Evolutionary conservation across 2,329 filamentous ascomycete genomes (phyloP).

Genomic region (Proliferodiscus dingleyae): DNA sequence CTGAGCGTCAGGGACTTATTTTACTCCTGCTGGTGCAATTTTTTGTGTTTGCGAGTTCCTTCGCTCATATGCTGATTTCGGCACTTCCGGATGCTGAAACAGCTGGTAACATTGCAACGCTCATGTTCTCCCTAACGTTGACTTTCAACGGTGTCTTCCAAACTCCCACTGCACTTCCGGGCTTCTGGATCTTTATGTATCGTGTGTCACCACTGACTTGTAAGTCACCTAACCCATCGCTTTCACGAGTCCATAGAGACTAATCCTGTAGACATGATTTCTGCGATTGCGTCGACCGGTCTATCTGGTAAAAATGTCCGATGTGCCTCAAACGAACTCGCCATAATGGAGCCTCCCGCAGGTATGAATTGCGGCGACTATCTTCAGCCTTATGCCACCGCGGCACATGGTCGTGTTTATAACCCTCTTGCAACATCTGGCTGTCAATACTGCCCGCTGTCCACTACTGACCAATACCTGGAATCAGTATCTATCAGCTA

Average conservation of each 20-base stretch:
- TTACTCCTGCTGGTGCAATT: slow-evolving; percentile 73
- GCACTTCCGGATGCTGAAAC: slow-evolving; percentile 70
- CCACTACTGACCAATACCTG: slow-evolving; percentile 47
- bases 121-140: slow-evolving; percentile 67
- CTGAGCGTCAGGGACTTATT: slow-evolving; percentile 69
- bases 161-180: slow-evolving; percentile 54
- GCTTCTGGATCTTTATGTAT: slow-evolving; percentile 85
- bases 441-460: slow-evolving; percentile 52
- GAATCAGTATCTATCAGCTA: slow-evolving; percentile 46
- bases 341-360: slow-evolving; percentile 56
- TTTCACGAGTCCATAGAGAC: no score
- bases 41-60: slow-evolving; percentile 76
- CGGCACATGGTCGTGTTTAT: slow-evolving; percentile 40
- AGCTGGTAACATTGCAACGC: slow-evolving; percentile 69
- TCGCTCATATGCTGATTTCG: slow-evolving; percentile 72
- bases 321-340: slow-evolving; percentile 65
- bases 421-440: slow-evolving; percentile 41
- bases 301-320: slow-evolving; percentile 60
- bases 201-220: slow-evolving; percentile 76
- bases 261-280: no score
- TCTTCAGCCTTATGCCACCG: slow-evolving; percentile 43
- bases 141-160: slow-evolving; percentile 71
- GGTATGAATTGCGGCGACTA: slow-evolving; percentile 56
- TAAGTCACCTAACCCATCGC: no score
- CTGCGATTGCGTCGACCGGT: slow-evolving; percentile 63